Base-by-base conservation (phyloP, 2,329 filamentous ascomycete genomes). In the Chalara sp. region DNA sequence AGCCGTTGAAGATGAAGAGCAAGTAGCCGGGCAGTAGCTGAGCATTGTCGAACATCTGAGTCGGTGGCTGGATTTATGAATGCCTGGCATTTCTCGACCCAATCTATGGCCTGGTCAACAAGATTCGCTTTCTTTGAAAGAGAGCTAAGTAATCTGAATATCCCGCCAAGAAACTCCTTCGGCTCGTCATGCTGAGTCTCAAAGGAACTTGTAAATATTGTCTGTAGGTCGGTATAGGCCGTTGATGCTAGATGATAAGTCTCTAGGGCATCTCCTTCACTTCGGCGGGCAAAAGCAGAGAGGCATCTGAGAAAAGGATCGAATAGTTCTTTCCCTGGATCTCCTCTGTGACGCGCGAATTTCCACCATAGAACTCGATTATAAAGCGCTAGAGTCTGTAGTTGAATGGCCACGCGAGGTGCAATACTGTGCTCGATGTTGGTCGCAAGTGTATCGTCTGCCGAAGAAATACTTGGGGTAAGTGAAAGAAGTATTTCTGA, bases 341-440 rank as follows among this genome's bases (percentile, higher is more conserved):
- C 76, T 1, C 76, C 78, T 52, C 76, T 65, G 58, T 87, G 83
- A 1, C 75, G 72, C 6, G 77, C 77, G 51, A 88, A 60, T 41
- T 67, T 71, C 85, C 86, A 89, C 76, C 81, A 87, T 41, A 72
- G 69, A n/a, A 83, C 66, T 32, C 84, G 77, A 6, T 76, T 70
- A 29, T 75, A 72, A 39, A 91, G 73, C 7, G 81, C 85, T 1
- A 87, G 65, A 1, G 74, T 69, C 58, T 90, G 86, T 1, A 89
- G 65, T 54, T 79, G 75, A 46, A 90, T 76, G 1, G 79, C 78
- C 1, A 72, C 66, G 28, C 74, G 69, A 1, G 86, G 83, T 1
- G 72, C 71, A 4, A 83, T 73, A 53, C 75, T 80, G 6, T 81
- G 65, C 30, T 75, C 72, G 6, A 72, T 67, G 53, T 84, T 78